Conservation (phyloP, 768 basidiomycete species). For the Infundibulicybe gibba region DNA sequence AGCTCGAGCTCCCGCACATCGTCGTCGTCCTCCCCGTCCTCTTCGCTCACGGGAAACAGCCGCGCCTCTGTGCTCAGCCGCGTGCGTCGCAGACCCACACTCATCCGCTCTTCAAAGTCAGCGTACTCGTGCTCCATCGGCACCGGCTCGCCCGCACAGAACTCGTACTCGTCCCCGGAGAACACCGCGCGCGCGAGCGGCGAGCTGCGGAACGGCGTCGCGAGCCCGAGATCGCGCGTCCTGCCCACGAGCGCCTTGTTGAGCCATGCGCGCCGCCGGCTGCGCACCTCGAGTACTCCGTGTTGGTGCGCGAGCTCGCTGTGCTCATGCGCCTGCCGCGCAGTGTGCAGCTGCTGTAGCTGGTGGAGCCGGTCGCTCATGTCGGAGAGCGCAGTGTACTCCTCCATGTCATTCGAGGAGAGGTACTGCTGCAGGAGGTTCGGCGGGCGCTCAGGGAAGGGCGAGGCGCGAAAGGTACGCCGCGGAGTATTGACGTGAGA, state of each 20-base stretch:
- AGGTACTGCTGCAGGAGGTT: slow-evolving; percentile 24
- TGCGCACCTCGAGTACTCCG: slow-evolving; percentile 50
- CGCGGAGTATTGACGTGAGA: slow-evolving; percentile 19
- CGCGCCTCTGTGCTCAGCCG: slow-evolving; percentile 13
- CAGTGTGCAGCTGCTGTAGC: slow-evolving; percentile 36
- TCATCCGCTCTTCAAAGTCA: not conserved
- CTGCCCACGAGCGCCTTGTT: slow-evolving; percentile 36
- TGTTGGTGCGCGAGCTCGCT: slow-evolving; percentile 36
- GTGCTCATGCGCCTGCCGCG: slow-evolving; percentile 33
- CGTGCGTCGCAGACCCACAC: slow-evolving; percentile 4
- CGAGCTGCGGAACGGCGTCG: slow-evolving; percentile 47
- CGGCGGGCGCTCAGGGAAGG: slow-evolving; percentile 19
- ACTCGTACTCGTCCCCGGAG: slow-evolving; percentile 33
- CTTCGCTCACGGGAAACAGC: slow-evolving; percentile 40
- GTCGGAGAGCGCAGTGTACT: slow-evolving; percentile 28
- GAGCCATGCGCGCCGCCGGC: slow-evolving; percentile 66
- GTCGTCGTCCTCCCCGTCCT: slow-evolving; percentile 22
- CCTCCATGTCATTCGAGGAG: slow-evolving; percentile 24
- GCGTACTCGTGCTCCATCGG: slow-evolving; percentile 4
- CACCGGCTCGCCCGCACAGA: slow-evolving; percentile 5
- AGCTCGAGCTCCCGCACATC: slow-evolving; percentile 26
- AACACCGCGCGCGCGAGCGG: slow-evolving; percentile 40
- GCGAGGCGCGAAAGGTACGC: slow-evolving; percentile 16
- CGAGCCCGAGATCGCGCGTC: slow-evolving; percentile 28
- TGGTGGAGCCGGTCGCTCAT: slow-evolving; percentile 33